These are phyloP conservation scores for Fraxinus sp. DNA, from an alignment of 305 asterid genomes.

Conservation along the genomic window DNA sequence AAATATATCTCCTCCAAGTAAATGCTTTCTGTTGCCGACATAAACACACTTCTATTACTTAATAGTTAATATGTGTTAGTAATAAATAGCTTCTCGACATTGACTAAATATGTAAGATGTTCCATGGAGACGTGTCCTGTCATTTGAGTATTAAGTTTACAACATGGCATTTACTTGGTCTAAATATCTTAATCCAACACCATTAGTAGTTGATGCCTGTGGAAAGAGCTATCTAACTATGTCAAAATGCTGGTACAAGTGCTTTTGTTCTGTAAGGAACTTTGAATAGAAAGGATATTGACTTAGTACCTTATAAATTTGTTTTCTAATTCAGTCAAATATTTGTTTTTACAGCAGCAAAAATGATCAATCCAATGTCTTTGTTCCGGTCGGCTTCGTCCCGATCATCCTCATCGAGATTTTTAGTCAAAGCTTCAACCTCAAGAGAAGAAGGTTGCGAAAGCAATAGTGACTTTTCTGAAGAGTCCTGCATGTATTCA, in stretches of 20 bases:
- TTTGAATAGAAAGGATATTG: background rate
- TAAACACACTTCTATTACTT: background rate
- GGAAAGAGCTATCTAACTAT: background rate
- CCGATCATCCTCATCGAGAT: slow-evolving; percentile 18
- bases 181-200: background rate
- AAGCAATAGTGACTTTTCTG: slow-evolving; percentile 68
- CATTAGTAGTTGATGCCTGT: background rate
- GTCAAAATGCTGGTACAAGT: background rate
- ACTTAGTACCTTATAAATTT: background rate
- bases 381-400: slow-evolving; percentile 7
- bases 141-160: background rate
- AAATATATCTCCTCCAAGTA: background rate
- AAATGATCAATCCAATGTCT: slow-evolving; percentile 73
- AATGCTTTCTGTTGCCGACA: background rate
- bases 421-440: slow-evolving; percentile 14
- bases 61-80: background rate
- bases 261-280: background rate
- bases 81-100: background rate
- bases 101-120: background rate
- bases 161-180: background rate
- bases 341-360: slow-evolving; percentile 56
- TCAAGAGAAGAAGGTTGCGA: slow-evolving; percentile 35
- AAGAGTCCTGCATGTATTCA: slow-evolving; percentile 51
- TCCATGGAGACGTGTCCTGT: background rate
- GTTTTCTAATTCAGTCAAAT: slow-evolving; percentile 12